Evolutionary conservation across 1,284 basidiomycete genomes (phyloP), one percentile per base, ranked within the genome.

Genomic region (Apiotrichum gracile): DNA sequence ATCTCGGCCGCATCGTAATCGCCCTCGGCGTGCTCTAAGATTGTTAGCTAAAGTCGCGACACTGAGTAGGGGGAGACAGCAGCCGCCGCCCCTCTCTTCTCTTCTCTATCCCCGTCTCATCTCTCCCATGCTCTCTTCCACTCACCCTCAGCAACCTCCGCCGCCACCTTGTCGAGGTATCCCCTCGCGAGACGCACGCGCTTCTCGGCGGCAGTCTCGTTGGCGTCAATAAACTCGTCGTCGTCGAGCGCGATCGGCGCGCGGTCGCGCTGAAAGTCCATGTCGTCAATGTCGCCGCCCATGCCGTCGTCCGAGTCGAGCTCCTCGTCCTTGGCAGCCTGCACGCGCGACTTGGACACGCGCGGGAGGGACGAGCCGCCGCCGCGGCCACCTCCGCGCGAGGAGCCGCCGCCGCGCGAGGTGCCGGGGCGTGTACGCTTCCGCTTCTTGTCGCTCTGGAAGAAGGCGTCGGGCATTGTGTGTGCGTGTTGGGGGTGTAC

Each of bases 161-260:
- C 87, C 44, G 62, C 51, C 17, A 97, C 84, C 54, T 82, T 86
- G 54, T 92, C 85, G 42, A 99, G 77, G 74, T 98, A 97, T 60
- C 93, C 76, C 70, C 91, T 87, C 4, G 94, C 93, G 25, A 98
- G 77, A 54, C 96, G 78, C 13, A 98, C 79, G 54, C 94, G 78
- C 74, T 98, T 97, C 79, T 94, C 86, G 0, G 91, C 92, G 0
- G 92, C 91, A 1, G 93, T 97, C 78, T 98, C 91, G 62, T 86
- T 81, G 57, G 85, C 82, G 61, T 73, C 67, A 9, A 70, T 63
- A 41, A 66, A 57, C 57, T 90, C 85, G 64, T 91, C 90, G 47
- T 91, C 88, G 65, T 84, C 86, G 42, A 79, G 80, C 55, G 82
- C 82, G 21, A 78, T 76, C 25, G 66, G 58, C 22, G 50, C 46